Evolutionary conservation across 164 flowering plant genomes (phyloP), one percentile per base, ranked within the genome.

Genomic region (Taxillus chinensis): DNA sequence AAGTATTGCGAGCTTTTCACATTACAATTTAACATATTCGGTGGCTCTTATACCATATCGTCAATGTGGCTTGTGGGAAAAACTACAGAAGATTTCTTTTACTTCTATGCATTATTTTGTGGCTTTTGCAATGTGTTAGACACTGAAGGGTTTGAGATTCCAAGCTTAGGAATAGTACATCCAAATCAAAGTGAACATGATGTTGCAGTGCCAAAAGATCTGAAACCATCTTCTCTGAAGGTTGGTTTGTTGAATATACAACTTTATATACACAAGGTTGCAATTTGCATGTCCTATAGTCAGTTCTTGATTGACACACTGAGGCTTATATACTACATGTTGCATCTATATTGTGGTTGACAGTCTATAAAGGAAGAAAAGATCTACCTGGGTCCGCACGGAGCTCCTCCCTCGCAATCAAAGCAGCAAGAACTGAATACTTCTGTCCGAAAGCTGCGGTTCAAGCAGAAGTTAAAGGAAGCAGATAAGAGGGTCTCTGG

Each of bases 331-430:
- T 27, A 27, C 27, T 27, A 27, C 27, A 27, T 27, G 27, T 27
- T 27, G 27, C 27, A 27, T 27, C 27, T 27, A 4, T 7, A 6
- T 43, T n/a, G 27, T 41, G 52, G 14, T 75, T 42, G 42, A 64
- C 79, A 85, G 93, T 73, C 65, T 62, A 73, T 70, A 49, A 73
- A 62, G 52, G 88, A 86, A 73, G 89, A 90, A 63, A 83, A 76
- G 38, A 89, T 89, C 65, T 89, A 93, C 63, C 72, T 93, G 65
- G 99, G 96, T 66, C 99, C 96, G 15, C 95, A 89, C 78, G 95
- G 92, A 3, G 96, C 92, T 5, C 96, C 89, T 53, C 96, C 96
- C n/a, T 82, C 82, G 39, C 95, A 80, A 55, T 69, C 79, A 51
- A 85, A 85, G 75, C 89, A 76, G 60, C 91, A 78, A 65, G 92